phyloP scores from a whole-genome alignment of 2,329 filamentous ascomycete genomes.

The Cordyceps sp. region DNA sequence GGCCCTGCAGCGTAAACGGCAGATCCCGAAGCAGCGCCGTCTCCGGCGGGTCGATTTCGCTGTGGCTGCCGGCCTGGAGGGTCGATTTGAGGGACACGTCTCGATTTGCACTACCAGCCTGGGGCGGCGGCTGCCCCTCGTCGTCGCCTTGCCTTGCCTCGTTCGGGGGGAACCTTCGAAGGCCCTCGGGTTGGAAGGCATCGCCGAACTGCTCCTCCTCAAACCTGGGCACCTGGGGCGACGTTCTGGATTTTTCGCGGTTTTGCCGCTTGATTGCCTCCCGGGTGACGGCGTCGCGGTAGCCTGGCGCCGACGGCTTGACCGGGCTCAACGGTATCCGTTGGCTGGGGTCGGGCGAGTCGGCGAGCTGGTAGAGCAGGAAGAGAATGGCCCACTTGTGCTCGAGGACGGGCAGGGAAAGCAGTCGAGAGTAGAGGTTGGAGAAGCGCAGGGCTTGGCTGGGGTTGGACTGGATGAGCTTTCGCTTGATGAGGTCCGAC shows the following conservation, averaged over 20 bases:
- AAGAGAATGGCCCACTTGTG: slow-evolving; percentile 97
- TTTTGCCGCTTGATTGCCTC: slow-evolving; percentile 20
- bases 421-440: slow-evolving; percentile 75
- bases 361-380: slow-evolving; percentile 69
- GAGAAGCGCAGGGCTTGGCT: slow-evolving; percentile 72
- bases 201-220: slow-evolving; percentile 34
- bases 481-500: slow-evolving; percentile 79
- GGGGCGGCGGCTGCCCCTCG: slow-evolving; percentile 15
- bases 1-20: slow-evolving; percentile 81
- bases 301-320: slow-evolving; percentile 20
- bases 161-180: slow-evolving; percentile 26
- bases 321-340: slow-evolving; percentile 28
- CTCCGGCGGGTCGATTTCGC: slow-evolving; percentile 45
- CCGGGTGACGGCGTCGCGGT: slow-evolving; percentile 18
- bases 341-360: slow-evolving; percentile 41
- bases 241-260: slow-evolving; percentile 18
- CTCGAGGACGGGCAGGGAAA: slow-evolving; percentile 80
- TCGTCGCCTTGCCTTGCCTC: slow-evolving; percentile 19
- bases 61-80: slow-evolving; percentile 38
- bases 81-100: slow-evolving; percentile 41
- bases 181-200: slow-evolving; percentile 35
- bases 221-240: slow-evolving; percentile 17
- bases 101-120: too few species aligned
- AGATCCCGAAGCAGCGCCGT: slow-evolving; percentile 58
- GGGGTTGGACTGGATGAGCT: slow-evolving; percentile 62